Percentiles rank a stretch among this genome's conserved stretches.
These are phyloP conservation scores for Coniella vitis DNA, from an alignment of 2,329 filamentous ascomycete genomes.

Conservation along the genomic window DNA sequence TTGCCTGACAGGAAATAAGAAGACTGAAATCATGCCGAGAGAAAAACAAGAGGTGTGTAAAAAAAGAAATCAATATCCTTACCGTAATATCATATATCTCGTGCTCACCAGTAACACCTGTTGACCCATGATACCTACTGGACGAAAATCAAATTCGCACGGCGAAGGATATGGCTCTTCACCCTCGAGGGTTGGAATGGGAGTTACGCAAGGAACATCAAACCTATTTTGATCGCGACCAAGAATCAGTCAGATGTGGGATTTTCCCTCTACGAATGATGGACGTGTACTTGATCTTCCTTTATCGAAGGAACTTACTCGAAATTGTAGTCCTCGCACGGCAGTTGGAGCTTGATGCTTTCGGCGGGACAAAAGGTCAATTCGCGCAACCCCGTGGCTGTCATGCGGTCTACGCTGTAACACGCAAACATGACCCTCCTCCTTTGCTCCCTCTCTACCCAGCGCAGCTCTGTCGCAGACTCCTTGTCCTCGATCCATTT, in stretches of 20 bases:
- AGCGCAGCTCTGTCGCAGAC: background rate
- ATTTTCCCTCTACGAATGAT: background rate
- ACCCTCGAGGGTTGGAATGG: background rate
- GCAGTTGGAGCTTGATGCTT: background rate
- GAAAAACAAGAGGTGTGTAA: background rate
- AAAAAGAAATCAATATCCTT: background rate
- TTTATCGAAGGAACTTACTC: background rate
- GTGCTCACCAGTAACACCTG: background rate
- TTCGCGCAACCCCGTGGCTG: background rate
- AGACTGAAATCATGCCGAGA: background rate
- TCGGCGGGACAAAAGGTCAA: background rate
- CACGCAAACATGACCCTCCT: constrained; percentile 1
- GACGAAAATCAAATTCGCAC: background rate
- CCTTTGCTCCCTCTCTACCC: background rate
- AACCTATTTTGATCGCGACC: background rate
- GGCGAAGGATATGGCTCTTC: background rate
- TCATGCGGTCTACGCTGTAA: background rate
- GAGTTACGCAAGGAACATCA: background rate
- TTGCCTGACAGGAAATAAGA: too few relatives aligned
- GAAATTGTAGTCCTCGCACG: background rate
- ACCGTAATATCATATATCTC: background rate
- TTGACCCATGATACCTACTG: background rate
- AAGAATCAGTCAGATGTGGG: background rate
- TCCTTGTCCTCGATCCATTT: background rate
- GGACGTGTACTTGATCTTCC: background rate